A percentile compares a stretch with the other conserved stretches of the same genome.
Evolutionary conservation across 2,329 filamentous ascomycete species (phyloP).

Genomic region (Akanthomyces muscarius): DNA sequence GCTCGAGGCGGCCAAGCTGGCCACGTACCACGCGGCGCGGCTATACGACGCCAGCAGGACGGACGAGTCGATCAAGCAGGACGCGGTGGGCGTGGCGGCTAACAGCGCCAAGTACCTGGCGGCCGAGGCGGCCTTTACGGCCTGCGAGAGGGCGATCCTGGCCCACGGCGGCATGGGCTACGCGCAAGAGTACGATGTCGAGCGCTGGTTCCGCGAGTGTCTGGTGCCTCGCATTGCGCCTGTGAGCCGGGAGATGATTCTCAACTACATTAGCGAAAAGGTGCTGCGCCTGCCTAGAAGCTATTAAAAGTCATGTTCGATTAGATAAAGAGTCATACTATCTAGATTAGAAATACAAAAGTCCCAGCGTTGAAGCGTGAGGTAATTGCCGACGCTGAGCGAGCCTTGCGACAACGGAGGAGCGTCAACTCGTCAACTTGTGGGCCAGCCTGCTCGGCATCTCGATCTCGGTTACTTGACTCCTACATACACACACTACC

Average conservation of each 20-base stretch:
- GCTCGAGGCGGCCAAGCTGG: conserved; percentile 61
- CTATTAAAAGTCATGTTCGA: conserved; percentile 42
- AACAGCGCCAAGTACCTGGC: conserved; percentile 70
- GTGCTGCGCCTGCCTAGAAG: conserved; percentile 63
- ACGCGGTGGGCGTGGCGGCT: conserved; percentile 59
- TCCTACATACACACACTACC: conserved; percentile 6
- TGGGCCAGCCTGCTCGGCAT: conserved; percentile 12
- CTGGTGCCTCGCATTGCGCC: conserved; percentile 62
- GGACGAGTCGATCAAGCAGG: conserved; percentile 48
- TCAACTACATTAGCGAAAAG: conserved; percentile 69
- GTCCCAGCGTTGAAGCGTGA: not conserved
- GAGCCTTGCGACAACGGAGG: conserved; percentile 4
- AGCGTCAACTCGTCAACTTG: not conserved
- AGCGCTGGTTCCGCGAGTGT: conserved; percentile 61
- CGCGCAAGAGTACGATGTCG: conserved; percentile 61
- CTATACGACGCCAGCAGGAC: conserved; percentile 54
- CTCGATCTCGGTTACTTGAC: conserved; percentile 17
- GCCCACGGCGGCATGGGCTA: conserved; percentile 63
- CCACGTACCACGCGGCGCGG: conserved; percentile 61
- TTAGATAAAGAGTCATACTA: not conserved
- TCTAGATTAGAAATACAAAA: not conserved
- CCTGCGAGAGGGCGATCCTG: conserved; percentile 58
- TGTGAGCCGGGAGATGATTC: conserved; percentile 68
- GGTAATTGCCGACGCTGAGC: conserved; percentile 8
- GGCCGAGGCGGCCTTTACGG: conserved; percentile 59